Conservation (phyloP, 1,139 yeast species). For the Candida neerlandica region DNA sequence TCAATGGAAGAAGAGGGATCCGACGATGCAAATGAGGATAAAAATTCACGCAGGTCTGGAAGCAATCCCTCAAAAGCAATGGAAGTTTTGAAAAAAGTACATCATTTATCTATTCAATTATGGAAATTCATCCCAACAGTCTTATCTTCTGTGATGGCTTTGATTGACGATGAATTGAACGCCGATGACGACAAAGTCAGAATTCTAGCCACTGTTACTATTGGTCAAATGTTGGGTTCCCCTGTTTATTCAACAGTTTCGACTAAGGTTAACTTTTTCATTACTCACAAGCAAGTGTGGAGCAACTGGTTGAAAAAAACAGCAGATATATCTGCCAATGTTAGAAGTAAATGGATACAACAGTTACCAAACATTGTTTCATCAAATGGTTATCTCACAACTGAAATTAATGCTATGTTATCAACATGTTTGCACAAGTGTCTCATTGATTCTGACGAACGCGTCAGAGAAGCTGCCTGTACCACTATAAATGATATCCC, state of each 20-base stretch:
- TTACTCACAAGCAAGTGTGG: conserved; percentile 65
- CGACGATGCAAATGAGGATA: conserved; percentile 12
- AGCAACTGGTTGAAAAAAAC: conserved; percentile 71
- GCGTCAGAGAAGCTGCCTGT: conserved; percentile 68
- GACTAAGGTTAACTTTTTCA: conserved; percentile 55
- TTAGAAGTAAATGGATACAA: conserved; percentile 72
- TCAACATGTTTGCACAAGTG: conserved; percentile 66
- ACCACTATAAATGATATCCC: conserved; percentile 44
- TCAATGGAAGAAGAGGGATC: conserved; percentile 28
- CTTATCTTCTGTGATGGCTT: conserved; percentile 72
- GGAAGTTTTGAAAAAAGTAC: conserved; percentile 58
- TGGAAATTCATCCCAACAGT: conserved; percentile 83
- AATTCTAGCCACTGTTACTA: conserved; percentile 68
- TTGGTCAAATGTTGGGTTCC: conserved; percentile 66
- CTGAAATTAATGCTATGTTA: conserved; percentile 55
- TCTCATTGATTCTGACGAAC: conserved; percentile 74
- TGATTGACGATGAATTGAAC: conserved; percentile 76
- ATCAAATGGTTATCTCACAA: conserved; percentile 41
- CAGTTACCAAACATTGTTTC: conserved; percentile 41
- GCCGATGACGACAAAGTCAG: conserved; percentile 71
- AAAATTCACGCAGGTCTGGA: conserved; percentile 9
- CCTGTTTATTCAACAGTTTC: conserved; percentile 12
- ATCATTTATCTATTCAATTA: conserved; percentile 62
- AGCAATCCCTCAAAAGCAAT: conserved; percentile 27
- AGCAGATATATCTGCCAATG: conserved; percentile 65